Evolutionary conservation across 2,329 filamentous ascomycete species (phyloP).

Genomic region (Bipolaris oryzae): DNA sequence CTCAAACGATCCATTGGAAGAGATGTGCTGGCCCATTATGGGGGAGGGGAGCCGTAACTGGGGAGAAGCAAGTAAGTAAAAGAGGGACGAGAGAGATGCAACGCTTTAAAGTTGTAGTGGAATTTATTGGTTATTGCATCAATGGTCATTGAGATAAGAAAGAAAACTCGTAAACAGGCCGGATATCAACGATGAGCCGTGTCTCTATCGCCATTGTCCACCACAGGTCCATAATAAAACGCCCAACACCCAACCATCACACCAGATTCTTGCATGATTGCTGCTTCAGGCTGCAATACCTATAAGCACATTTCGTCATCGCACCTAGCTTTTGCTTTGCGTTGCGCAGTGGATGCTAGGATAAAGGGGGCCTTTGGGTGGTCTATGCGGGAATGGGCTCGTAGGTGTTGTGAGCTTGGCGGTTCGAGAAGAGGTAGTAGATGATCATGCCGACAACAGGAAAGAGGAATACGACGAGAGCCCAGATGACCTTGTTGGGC

Average conservation of each 20-base stretch:
- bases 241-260: neutral
- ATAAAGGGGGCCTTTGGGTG: neutral
- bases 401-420: conserved; percentile 62
- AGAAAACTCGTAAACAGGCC: neutral
- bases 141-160: neutral
- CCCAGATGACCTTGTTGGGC: conserved; percentile 66
- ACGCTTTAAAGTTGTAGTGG: neutral
- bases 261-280: neutral
- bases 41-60: too few species aligned
- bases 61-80: neutral
- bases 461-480: conserved; percentile 68
- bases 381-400: conserved; percentile 53
- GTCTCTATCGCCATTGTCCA: neutral
- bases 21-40: neutral
- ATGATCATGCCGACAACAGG: conserved; percentile 66
- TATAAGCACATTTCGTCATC: neutral
- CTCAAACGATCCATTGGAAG: too few species aligned
- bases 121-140: neutral
- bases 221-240: neutral
- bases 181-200: neutral
- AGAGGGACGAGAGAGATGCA: neutral
- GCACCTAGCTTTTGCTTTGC: neutral
- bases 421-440: conserved; percentile 70
- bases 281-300: neutral
- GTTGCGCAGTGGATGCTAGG: too few species aligned